A percentile compares a stretch with the other conserved stretches of the same genome.
These are phyloP conservation scores for Helminthosporium solani DNA, from an alignment of 2,329 filamentous ascomycete genomes.

Conservation along the genomic window DNA sequence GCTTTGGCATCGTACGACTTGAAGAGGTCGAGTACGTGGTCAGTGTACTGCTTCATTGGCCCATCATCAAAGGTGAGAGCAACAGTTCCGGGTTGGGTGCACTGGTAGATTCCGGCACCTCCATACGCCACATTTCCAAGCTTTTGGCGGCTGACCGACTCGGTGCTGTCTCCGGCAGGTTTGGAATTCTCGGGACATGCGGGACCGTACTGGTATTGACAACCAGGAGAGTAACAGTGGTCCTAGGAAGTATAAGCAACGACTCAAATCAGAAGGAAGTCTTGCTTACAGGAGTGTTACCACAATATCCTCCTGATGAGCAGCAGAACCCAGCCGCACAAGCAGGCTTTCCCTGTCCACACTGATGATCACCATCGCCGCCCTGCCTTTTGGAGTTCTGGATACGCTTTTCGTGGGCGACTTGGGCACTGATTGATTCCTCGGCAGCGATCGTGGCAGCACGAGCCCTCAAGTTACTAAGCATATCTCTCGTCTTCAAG, in stretches of 20 bases:
- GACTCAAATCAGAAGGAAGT: not conserved
- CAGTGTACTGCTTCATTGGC: constrained; percentile 59
- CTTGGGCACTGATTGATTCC: constrained; percentile 14
- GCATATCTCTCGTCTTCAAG: constrained; percentile 36
- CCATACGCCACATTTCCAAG: constrained; percentile 59
- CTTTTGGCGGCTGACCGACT: constrained; percentile 53
- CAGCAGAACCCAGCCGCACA: constrained; percentile 40
- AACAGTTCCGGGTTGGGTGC: constrained; percentile 56
- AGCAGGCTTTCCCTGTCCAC: constrained; percentile 31
- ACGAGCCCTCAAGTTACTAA: constrained; percentile 29
- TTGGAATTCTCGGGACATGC: constrained; percentile 61
- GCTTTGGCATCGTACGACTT: constrained; percentile 61
- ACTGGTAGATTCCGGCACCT: constrained; percentile 57
- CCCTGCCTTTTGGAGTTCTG: constrained; percentile 29
- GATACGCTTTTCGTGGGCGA: constrained; percentile 17
- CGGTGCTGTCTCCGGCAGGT: constrained; percentile 58
- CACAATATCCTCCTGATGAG: constrained; percentile 32
- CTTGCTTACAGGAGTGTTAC: not conserved
- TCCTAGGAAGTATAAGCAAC: constrained; percentile 44
- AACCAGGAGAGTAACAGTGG: constrained; percentile 63
- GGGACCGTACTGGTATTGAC: constrained; percentile 61
- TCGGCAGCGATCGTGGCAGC: constrained; percentile 21
- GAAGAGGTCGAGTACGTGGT: constrained; percentile 62
- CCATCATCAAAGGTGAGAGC: constrained; percentile 70
- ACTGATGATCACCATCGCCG: constrained; percentile 28